Evolutionary conservation across 2,329 filamentous ascomycete species (phyloP).

Genomic region (Aureobasidium subglaciale): DNA sequence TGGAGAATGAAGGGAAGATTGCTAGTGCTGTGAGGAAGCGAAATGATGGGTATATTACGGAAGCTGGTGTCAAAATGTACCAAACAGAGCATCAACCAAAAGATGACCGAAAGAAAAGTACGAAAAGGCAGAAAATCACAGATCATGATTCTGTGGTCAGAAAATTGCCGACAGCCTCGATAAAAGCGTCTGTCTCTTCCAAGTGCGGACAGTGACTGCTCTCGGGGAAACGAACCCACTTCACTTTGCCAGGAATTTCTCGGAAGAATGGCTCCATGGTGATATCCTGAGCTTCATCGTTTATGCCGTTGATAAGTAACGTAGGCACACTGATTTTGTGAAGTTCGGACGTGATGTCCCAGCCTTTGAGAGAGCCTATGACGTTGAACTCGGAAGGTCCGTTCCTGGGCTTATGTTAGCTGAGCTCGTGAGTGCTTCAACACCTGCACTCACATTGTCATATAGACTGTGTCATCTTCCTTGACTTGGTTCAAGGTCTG

Average conservation of each 20-base stretch:
- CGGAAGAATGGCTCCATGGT: slow-evolving; percentile 31
- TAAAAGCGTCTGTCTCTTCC: slow-evolving; percentile 34
- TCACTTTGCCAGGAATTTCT: slow-evolving; percentile 31
- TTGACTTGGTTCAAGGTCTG: slow-evolving; percentile 24
- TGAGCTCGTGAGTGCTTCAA: slow-evolving; percentile 16
- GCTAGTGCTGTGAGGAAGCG: not conserved
- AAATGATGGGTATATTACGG: slow-evolving; percentile 3
- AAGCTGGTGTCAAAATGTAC: not conserved
- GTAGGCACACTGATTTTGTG: slow-evolving; percentile 34
- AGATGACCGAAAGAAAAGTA: too few species aligned
- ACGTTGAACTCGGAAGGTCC: slow-evolving; percentile 35
- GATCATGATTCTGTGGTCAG: slow-evolving; percentile 18
- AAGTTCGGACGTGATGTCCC: slow-evolving; percentile 30
- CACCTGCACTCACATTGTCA: slow-evolving; percentile 26
- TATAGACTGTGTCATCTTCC: slow-evolving; percentile 30
- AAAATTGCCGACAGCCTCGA: slow-evolving; percentile 30
- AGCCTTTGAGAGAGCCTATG: slow-evolving; percentile 35
- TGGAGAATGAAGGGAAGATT: too few species aligned
- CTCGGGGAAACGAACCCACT: slow-evolving; percentile 34
- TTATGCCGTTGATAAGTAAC: slow-evolving; percentile 38
- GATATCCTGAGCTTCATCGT: slow-evolving; percentile 34
- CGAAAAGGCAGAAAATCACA: not conserved
- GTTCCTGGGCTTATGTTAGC: slow-evolving; percentile 26
- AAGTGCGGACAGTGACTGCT: slow-evolving; percentile 31
- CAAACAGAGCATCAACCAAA: not conserved